These are phyloP conservation scores for Trypanosoma theileri DNA, from an alignment of 208 protist species.

Conservation along the genomic window DNA sequence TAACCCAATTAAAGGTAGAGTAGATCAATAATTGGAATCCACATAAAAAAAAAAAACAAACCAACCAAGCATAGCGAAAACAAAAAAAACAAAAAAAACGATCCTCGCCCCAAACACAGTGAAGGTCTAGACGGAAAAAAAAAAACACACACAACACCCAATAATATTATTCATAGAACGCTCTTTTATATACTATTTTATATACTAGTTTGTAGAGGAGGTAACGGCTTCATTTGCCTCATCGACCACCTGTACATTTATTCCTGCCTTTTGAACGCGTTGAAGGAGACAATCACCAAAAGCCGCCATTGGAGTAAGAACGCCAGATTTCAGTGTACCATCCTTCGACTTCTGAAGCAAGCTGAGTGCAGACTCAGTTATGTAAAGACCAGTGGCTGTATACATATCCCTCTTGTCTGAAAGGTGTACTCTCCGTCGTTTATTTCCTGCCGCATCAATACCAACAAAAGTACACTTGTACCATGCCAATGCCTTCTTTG, in stretches of 20 bases:
- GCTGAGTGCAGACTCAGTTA: conserved; percentile 60
- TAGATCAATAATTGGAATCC: too few species aligned
- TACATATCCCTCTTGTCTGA: conserved; percentile 59
- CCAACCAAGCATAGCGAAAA: too few species aligned
- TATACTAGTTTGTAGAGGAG: not conserved
- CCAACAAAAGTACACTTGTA: conserved; percentile 64
- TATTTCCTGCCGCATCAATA: conserved; percentile 33
- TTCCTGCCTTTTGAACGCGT: conserved; percentile 36
- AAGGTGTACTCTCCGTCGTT: conserved; percentile 39
- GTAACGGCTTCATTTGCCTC: not conserved
- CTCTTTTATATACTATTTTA: too few species aligned
- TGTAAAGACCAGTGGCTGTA: conserved; percentile 64
- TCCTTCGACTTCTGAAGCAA: conserved; percentile 38
- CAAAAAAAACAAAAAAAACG: too few species aligned
- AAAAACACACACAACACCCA: too few species aligned
- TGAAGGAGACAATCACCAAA: conserved; percentile 63
- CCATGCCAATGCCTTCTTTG: conserved; percentile 35
- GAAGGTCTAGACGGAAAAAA: too few species aligned
- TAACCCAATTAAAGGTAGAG: too few species aligned
- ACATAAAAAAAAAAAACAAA: too few species aligned
- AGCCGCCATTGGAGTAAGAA: conserved; percentile 62
- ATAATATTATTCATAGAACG: too few species aligned
- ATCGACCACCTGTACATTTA: conserved; percentile 26
- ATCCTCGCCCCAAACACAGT: too few species aligned
- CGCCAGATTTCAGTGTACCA: conserved; percentile 46